phyloP scores from a whole-genome alignment of 208 protist genomes.

The Porcisia hertigi region DNA sequence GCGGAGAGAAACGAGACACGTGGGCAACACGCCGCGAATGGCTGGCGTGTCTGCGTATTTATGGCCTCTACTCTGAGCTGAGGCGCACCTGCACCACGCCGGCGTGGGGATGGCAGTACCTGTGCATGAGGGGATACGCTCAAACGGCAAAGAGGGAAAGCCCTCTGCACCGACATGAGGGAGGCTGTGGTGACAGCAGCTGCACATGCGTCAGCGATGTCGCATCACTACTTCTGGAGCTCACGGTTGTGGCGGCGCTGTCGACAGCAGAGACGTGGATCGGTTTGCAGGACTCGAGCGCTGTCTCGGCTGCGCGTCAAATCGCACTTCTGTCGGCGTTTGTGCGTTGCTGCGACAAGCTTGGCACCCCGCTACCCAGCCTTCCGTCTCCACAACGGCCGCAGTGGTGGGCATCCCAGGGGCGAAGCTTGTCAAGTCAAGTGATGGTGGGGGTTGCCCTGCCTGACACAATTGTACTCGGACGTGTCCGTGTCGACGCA shows the following conservation, averaged over 20 bases:
- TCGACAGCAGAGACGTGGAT: neutral
- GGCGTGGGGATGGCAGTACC: neutral
- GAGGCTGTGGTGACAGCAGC: neutral
- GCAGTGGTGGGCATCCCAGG: neutral
- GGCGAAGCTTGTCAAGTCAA: neutral
- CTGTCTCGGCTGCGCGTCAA: neutral
- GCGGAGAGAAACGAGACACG: neutral
- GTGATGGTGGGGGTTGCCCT: neutral
- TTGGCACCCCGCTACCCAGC: neutral
- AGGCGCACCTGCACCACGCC: neutral
- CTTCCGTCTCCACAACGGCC: neutral
- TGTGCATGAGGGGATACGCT: neutral
- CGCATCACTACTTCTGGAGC: constrained; percentile 3
- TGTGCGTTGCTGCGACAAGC: constrained; percentile 5
- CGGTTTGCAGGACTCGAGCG: neutral
- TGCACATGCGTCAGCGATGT: neutral
- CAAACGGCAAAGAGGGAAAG: neutral
- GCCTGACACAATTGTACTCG: neutral
- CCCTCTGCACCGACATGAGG: neutral
- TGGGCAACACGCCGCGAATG: neutral
- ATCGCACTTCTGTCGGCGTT: constrained; percentile 1
- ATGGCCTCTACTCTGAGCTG: neutral
- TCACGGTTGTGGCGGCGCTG: constrained; percentile 3
- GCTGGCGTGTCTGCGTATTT: neutral
- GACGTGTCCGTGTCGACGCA: neutral